These are phyloP conservation scores for Neofusicoccum umdonicola DNA, from an alignment of 2,329 filamentous ascomycete species.

Conservation along the genomic window DNA sequence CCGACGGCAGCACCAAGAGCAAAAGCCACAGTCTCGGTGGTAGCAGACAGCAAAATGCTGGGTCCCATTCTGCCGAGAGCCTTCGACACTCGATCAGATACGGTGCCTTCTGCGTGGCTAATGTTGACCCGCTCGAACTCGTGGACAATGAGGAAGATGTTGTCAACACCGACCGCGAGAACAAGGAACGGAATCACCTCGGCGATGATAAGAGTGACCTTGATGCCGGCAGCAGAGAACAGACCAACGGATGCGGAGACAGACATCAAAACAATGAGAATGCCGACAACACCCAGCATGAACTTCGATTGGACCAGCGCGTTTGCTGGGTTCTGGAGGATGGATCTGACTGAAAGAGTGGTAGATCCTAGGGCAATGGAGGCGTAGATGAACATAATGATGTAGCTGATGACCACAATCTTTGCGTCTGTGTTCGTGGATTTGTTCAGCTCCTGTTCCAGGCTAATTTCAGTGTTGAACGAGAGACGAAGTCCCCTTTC, in stretches of 20 bases:
- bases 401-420: slow-evolving; percentile 93
- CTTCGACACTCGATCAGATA: slow-evolving; percentile 81
- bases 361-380: slow-evolving; percentile 89
- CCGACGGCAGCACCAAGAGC: slow-evolving; percentile 89
- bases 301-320: slow-evolving; percentile 96
- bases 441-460: slow-evolving; percentile 95
- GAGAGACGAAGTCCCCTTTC: slow-evolving; percentile 80
- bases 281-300: slow-evolving; percentile 88
- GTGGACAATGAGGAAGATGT: slow-evolving; percentile 97
- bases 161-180: slow-evolving; percentile 93
- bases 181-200: slow-evolving; percentile 98
- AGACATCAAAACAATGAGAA: slow-evolving; percentile 94
- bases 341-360: slow-evolving; percentile 70
- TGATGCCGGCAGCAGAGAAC: slow-evolving; percentile 87
- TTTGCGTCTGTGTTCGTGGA: slow-evolving; percentile 97
- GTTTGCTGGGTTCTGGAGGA: slow-evolving; percentile 78
- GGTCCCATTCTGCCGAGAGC: slow-evolving; percentile 95
- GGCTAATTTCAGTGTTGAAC: slow-evolving; percentile 91
- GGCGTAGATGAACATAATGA: slow-evolving; percentile 98
- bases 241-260: slow-evolving; percentile 92
- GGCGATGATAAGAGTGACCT: slow-evolving; percentile 94
- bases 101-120: slow-evolving; percentile 82
- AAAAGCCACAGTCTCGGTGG: slow-evolving; percentile 92
- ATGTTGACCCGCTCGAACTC: slow-evolving; percentile 95
- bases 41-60: slow-evolving; percentile 91